Base-by-base conservation (phyloP, 805 yeast species). In the Ogataea ramenticola region DNA sequence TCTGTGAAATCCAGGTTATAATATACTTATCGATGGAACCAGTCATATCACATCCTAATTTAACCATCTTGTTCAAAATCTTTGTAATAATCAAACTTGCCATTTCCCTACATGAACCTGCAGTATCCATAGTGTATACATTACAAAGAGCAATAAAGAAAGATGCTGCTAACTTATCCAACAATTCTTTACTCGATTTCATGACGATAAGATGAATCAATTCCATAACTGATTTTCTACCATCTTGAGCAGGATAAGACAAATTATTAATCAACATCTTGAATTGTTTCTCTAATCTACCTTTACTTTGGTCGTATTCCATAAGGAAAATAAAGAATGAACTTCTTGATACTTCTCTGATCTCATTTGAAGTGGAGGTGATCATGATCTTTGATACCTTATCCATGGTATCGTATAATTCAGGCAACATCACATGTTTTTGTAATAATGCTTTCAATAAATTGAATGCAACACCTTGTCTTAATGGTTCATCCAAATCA, bases 291-390 rank as follows among this genome's bases (percentile, higher is more conserved):
- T 86, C 93, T 40, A 93, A 61, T 50, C 87, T 76, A 4, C 91
- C 89, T 53, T 81, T 74, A 29, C 98, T 89, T 66, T 91, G 97
- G 54, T 96, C 98, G 57, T 86, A 93, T 54, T 89, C 96, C 84
- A 88, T 84, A 56, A 93, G 65, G 54, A 93, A 93, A 54, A 82
- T 89, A 60, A 79, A 84, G 58, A 80, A 93, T 2, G 85, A 79
- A 50, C 86, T 77, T 62, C 98, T 75, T 9, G 97, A 79, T 62
- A 85, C 80, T 53, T 84, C 90, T 46, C 98, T 74, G 43, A 88
- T 86, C 55, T 82, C 88, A 41, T 77, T 77, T 3, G 91, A 72
- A 46, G 88, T 96, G 62, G 86, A 87, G 1, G 96, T 90, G 24
- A 93, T 82, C 96, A 93, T 85, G 22, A 88, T 83, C 46, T 80